These are phyloP conservation scores for Phyllosticta citribraziliensis DNA, from an alignment of 2,329 filamentous ascomycete species.

Conservation along the genomic window DNA sequence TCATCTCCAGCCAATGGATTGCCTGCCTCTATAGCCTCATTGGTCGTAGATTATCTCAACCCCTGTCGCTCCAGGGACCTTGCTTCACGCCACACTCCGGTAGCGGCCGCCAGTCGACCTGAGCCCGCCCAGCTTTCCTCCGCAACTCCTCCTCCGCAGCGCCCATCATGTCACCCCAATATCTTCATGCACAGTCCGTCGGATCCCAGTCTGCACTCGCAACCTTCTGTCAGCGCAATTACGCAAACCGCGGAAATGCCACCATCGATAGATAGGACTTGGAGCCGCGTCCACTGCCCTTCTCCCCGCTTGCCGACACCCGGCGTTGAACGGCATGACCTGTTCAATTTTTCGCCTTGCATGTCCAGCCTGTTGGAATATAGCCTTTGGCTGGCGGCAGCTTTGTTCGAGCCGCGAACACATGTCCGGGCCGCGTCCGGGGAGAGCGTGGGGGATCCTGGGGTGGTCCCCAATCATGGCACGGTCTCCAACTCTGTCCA, in stretches of 20 bases:
- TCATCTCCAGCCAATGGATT: background rate
- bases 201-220: slow-evolving; percentile 35
- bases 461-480: background rate
- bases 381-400: background rate
- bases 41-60: background rate
- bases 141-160: background rate
- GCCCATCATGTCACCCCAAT: background rate
- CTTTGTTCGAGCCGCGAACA: background rate
- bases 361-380: background rate
- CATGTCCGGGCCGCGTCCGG: background rate
- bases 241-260: background rate
- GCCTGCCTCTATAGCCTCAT: background rate
- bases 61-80: background rate
- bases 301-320: background rate
- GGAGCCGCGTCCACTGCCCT: background rate
- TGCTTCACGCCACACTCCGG: background rate
- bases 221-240: slow-evolving; percentile 4
- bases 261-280: background rate
- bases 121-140: background rate
- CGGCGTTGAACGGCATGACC: background rate
- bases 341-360: background rate
- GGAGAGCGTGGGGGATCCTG: slow-evolving; percentile 6
- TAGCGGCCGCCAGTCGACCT: background rate
- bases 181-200: slow-evolving; percentile 28
- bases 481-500: background rate